A percentile compares a stretch with the other conserved stretches of the same genome.
These are phyloP conservation scores for Aspergillus brasiliensis DNA, from an alignment of 2,329 filamentous ascomycete species.

Conservation along the genomic window DNA sequence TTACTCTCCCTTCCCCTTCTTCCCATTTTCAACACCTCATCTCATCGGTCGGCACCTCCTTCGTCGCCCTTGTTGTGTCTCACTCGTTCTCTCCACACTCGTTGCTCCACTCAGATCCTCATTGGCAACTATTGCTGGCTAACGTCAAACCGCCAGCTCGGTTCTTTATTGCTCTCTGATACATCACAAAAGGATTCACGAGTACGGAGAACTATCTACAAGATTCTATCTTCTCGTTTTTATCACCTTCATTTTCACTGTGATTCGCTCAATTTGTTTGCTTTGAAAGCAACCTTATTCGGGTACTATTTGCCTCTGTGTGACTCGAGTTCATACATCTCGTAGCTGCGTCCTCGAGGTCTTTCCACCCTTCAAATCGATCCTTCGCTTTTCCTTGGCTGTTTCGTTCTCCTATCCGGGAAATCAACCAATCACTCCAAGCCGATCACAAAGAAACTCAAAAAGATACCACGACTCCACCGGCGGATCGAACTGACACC, in stretches of 20 bases:
- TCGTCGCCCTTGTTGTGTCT: conserved; percentile 2
- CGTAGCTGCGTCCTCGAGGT: conserved; percentile 6
- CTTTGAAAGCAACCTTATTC: conserved; percentile 18
- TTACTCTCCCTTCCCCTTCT: conserved; percentile 1
- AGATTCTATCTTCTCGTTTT: background rate
- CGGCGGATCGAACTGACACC: background rate
- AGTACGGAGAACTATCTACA: background rate
- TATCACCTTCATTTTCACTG: background rate
- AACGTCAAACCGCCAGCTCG: background rate
- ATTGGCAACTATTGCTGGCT: background rate
- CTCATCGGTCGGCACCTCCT: background rate
- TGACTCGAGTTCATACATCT: conserved; percentile 12
- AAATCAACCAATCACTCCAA: background rate
- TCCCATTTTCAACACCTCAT: background rate
- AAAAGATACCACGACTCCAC: conserved; percentile 3
- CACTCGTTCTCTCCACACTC: background rate
- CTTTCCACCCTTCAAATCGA: background rate
- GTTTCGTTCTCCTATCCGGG: background rate
- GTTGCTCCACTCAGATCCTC: background rate
- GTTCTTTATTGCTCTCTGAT: background rate
- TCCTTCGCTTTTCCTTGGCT: background rate
- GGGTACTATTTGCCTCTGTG: conserved; percentile 10
- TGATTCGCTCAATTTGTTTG: conserved; percentile 13
- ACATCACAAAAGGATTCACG: background rate
- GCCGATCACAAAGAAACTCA: conserved; percentile 6